Evolutionary conservation across 2,329 filamentous ascomycete species (phyloP).

Genomic region (Mycosphaerella sp.): DNA sequence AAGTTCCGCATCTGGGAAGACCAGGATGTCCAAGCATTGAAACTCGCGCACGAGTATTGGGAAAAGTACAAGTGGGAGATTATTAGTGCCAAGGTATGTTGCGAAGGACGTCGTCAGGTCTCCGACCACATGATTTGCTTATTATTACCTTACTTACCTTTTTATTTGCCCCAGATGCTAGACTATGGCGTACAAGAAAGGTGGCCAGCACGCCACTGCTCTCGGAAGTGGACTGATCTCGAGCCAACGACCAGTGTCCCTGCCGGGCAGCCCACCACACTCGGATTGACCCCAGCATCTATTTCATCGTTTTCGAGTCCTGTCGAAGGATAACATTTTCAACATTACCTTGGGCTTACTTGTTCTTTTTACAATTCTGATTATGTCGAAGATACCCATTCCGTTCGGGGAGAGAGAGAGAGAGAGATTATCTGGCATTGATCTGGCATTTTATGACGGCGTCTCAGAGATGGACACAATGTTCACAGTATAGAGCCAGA

Average conservation of each 20-base stretch:
- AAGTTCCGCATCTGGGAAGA: slow-evolving; percentile 49
- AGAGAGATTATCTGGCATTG: neutral
- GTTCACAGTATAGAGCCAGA: neutral
- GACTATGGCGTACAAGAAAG: slow-evolving; percentile 47
- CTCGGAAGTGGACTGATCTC: slow-evolving; percentile 48
- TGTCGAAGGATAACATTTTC: slow-evolving; percentile 22
- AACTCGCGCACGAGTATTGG: slow-evolving; percentile 49
- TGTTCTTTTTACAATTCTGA: neutral
- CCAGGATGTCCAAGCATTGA: slow-evolving; percentile 45
- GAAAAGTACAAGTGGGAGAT: slow-evolving; percentile 50
- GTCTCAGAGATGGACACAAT: neutral
- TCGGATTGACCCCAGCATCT: slow-evolving; percentile 23
- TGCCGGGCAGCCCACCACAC: slow-evolving; percentile 27
- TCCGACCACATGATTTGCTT: too few species aligned
- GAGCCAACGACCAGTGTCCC: slow-evolving; percentile 12
- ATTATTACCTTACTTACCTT: neutral
- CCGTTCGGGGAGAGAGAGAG: slow-evolving; percentile 1
- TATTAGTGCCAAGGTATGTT: slow-evolving; percentile 46
- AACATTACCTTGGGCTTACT: neutral
- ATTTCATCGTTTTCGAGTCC: slow-evolving; percentile 30
- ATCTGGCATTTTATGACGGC: neutral
- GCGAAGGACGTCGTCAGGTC: neutral
- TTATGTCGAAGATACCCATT: slow-evolving; percentile 11
- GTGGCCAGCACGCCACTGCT: slow-evolving; percentile 47
- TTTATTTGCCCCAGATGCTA: slow-evolving; percentile 40